phyloP scores from a whole-genome alignment of 1,284 basidiomycete genomes.

The Fomitiporia mediterranea region DNA sequence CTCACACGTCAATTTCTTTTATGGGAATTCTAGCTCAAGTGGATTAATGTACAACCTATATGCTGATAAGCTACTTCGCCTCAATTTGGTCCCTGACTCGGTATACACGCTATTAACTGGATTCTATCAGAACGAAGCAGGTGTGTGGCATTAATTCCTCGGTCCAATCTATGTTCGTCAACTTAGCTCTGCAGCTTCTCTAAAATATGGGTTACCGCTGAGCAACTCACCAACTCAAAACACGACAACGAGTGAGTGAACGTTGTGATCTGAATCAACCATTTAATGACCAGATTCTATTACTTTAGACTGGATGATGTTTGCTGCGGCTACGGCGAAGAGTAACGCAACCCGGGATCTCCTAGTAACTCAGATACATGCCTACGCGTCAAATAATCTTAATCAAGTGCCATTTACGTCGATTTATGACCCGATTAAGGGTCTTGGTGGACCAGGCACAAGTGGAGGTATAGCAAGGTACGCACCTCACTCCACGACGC shows the following conservation, averaged over 20 bases:
- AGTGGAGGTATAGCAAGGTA: neutral
- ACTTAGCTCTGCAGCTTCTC: too few species aligned
- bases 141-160: neutral
- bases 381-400: conserved; percentile 21
- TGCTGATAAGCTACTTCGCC: conserved; percentile 35
- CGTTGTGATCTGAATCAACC: neutral
- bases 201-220: conserved; percentile 3
- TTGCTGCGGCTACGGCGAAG: conserved; percentile 32
- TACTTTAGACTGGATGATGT: conserved; percentile 34
- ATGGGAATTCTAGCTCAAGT: conserved; percentile 26
- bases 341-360: conserved; percentile 28
- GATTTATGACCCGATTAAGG: neutral
- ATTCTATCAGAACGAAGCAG: neutral
- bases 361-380: conserved; percentile 32
- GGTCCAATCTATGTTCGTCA: too few species aligned
- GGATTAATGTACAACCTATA: conserved; percentile 45
- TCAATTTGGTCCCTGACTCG: conserved; percentile 26
- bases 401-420: neutral
- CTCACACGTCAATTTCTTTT: conserved; percentile 26
- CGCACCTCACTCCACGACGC: too few species aligned
- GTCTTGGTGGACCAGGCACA: neutral
- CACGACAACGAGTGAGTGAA: neutral
- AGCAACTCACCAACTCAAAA: neutral
- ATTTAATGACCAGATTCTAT: neutral
- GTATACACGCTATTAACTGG: neutral